Conservation (phyloP, 2,329 filamentous ascomycete species). For the Aspergillus carbonarius region DNA sequence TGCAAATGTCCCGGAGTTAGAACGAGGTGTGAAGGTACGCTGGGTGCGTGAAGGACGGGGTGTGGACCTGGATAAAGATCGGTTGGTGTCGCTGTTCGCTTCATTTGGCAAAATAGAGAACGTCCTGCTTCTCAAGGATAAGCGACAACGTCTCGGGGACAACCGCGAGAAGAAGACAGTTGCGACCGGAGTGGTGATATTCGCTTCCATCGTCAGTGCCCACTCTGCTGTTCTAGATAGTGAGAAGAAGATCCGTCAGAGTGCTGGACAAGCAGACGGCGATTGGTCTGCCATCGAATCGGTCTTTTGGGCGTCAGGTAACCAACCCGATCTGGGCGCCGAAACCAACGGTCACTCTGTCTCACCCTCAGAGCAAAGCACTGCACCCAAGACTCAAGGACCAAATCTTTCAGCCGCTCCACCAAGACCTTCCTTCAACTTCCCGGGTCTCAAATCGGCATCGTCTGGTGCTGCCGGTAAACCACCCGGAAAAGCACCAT, state of each 20-base stretch:
- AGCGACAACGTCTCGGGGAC: slow-evolving; percentile 52
- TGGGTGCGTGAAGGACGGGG: slow-evolving; percentile 52
- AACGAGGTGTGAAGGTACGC: slow-evolving; percentile 59
- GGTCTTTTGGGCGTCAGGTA: slow-evolving; percentile 55
- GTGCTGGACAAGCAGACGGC: slow-evolving; percentile 28
- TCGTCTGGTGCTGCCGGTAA: slow-evolving; percentile 15
- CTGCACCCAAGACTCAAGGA: slow-evolving; percentile 7
- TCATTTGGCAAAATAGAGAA: slow-evolving; percentile 59
- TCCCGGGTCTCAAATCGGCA: slow-evolving; percentile 33
- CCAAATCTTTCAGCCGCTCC: slow-evolving; percentile 13
- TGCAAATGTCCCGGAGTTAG: slow-evolving; percentile 51
- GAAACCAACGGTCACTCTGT: slow-evolving; percentile 8
- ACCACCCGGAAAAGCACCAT: slow-evolving; percentile 37
- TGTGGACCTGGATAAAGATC: slow-evolving; percentile 49
- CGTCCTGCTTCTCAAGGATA: slow-evolving; percentile 56
- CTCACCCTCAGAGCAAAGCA: slow-evolving; percentile 15
- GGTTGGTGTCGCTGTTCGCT: slow-evolving; percentile 49
- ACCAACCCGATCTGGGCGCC: slow-evolving; percentile 49
- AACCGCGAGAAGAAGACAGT: slow-evolving; percentile 53
- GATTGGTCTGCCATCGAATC: slow-evolving; percentile 54
- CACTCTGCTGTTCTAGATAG: slow-evolving; percentile 57
- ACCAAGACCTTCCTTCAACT: slow-evolving; percentile 34
- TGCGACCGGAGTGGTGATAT: slow-evolving; percentile 57
- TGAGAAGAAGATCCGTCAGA: slow-evolving; percentile 34
- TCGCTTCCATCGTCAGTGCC: slow-evolving; percentile 57